These are phyloP conservation scores for Sherardia arvensis DNA, from an alignment of 257 asterid species.

Conservation along the genomic window DNA sequence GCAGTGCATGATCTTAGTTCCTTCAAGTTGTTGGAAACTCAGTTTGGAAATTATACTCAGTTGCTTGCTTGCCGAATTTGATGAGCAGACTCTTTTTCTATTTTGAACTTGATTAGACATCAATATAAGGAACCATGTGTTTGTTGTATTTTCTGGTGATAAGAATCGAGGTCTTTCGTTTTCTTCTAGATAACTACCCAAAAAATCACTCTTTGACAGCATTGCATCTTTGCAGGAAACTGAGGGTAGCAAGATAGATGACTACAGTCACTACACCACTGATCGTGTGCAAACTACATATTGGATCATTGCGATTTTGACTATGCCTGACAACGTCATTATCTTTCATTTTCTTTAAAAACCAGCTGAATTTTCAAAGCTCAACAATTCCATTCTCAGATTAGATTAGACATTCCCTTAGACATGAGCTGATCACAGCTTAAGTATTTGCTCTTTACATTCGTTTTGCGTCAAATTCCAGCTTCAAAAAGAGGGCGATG, in stretches of 20 bases:
- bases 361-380: neutral
- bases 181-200: neutral
- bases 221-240: neutral
- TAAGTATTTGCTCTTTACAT: no score
- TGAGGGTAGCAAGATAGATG: neutral
- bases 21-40: slow-evolving; percentile 7
- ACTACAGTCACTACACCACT: neutral
- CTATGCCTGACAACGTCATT: neutral
- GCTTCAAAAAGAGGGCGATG: no score
- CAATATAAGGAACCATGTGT: neutral
- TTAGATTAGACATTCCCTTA: no score
- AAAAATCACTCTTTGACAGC: neutral
- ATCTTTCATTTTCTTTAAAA: neutral
- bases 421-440: no score
- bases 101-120: neutral
- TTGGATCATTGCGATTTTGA: neutral
- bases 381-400: neutral
- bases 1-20: slow-evolving; percentile 14
- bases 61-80: neutral
- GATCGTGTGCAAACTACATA: neutral
- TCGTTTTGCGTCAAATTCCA: no score
- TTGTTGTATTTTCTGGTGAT: no score
- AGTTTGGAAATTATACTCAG: slow-evolving; percentile 4
- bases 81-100: neutral
- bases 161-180: neutral